Percentiles rank a stretch among this genome's conserved stretches.
phyloP scores from a whole-genome alignment of 768 basidiomycete genomes.

The Russula foetens region DNA sequence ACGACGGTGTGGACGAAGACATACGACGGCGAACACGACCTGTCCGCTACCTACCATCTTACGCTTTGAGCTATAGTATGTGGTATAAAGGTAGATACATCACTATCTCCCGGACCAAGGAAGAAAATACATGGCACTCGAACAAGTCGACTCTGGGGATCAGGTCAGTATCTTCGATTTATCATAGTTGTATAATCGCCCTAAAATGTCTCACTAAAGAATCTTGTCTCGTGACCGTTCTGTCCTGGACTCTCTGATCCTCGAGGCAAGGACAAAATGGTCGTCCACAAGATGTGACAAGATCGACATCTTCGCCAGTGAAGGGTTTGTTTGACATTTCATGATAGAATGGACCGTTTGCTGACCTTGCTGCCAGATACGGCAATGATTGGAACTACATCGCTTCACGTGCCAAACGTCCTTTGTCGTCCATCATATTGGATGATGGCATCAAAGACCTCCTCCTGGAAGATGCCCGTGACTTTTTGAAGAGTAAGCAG shows the following conservation, averaged over 20 bases:
- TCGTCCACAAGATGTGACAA: constrained; percentile 6
- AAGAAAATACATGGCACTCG: constrained; percentile 29
- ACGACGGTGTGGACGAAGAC: constrained; percentile 7
- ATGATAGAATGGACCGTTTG: not conserved
- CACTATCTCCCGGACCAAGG: constrained; percentile 28
- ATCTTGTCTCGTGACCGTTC: constrained; percentile 15
- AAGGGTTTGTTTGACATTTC: constrained; percentile 26
- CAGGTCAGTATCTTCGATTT: constrained; percentile 30
- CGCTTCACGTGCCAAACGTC: constrained; percentile 54
- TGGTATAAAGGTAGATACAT: constrained; percentile 39
- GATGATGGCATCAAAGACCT: constrained; percentile 61
- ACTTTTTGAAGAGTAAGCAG: constrained; percentile 57
- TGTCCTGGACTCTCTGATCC: constrained; percentile 16
- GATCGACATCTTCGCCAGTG: constrained; percentile 39
- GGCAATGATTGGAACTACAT: constrained; percentile 44
- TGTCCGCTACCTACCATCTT: constrained; percentile 38
- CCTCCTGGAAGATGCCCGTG: constrained; percentile 57
- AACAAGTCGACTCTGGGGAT: constrained; percentile 35
- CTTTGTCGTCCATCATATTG: constrained; percentile 58
- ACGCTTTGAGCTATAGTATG: constrained; percentile 32
- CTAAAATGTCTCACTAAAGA: constrained; percentile 1
- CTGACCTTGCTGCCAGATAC: not conserved
- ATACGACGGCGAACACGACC: constrained; percentile 14
- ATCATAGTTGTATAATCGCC: not conserved
- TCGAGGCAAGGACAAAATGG: constrained; percentile 16